phyloP scores from a whole-genome alignment of 371 early-diverging fungal genomes.

The Mortierella sp. region DNA sequence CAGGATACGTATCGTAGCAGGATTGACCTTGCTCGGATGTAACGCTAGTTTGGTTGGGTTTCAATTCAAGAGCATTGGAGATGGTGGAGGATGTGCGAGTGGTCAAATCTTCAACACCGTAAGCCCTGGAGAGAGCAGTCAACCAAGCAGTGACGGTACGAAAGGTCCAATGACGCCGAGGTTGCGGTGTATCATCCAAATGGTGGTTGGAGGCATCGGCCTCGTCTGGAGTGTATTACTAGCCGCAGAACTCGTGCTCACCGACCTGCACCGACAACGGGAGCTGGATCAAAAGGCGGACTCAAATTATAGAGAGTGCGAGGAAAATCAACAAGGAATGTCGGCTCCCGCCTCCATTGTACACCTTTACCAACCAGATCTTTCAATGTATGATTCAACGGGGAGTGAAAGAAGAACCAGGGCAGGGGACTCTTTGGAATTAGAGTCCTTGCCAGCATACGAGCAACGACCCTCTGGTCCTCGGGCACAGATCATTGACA shows the following conservation, averaged over 20 bases:
- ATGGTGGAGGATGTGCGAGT: constrained; percentile 9
- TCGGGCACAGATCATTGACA: constrained; percentile 17
- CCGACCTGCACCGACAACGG: constrained; percentile 8
- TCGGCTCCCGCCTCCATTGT: not conserved
- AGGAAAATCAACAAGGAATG: not conserved
- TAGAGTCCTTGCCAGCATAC: constrained; percentile 22
- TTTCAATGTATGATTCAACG: constrained; percentile 8
- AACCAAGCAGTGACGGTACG: not conserved
- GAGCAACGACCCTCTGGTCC: constrained; percentile 23
- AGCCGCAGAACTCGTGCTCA: constrained; percentile 8
- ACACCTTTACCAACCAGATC: constrained; percentile 23
- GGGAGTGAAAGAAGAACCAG: not conserved
- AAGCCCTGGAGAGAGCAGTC: not conserved
- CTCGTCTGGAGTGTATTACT: constrained; percentile 9
- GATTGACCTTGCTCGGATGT: constrained; percentile 9
- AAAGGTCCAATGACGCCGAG: not conserved
- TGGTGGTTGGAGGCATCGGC: constrained; percentile 8
- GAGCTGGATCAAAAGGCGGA: constrained; percentile 7
- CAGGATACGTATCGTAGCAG: constrained; percentile 1
- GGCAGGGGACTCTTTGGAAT: not conserved
- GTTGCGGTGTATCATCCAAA: constrained; percentile 23
- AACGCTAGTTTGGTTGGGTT: not conserved
- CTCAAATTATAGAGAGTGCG: not conserved
- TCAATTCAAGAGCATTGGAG: constrained; percentile 4
- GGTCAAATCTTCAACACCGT: not conserved